Evolutionary conservation across 2,329 filamentous ascomycete genomes (phyloP), one percentile per base, ranked within the genome.

Genomic region (Pseudocercospora eumusae): DNA sequence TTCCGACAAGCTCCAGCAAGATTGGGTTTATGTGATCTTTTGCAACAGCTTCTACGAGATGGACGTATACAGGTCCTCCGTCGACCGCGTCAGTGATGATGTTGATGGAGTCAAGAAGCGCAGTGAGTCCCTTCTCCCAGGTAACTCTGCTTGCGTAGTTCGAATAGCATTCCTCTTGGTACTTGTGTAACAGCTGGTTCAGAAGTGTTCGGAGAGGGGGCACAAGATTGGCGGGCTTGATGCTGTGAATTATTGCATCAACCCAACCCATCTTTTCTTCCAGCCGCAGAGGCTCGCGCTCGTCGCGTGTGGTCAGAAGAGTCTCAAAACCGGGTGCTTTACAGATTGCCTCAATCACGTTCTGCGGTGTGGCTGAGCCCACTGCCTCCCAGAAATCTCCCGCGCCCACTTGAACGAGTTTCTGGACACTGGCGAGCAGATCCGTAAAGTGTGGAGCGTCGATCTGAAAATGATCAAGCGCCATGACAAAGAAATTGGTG

Each of bases 301-400:
- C 80, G 7, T 80, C 75, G 3, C 80, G 80, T 64, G 80, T 80
- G 66, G 82, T 80, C 11, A 93, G 81, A 6, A 90, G 74, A n/a
- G 77, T 77, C 33, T 82, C 82, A 69, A 90, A 86, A 3, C 84
- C 82, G 7, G 88, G 87, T 64, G 89, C 92, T 62, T 84, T 85
- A 69, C 95, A 91, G 47, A 96, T 85, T 66, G 92, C 85, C 73
- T 97, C 92, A n/a, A 92, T 86, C 53, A 98, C 86, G 33, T 88
- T 86, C 45, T 88, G 87, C 2, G 92, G 89, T 0, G 90, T 89
- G 56, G 93, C 91, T 28, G 91, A 86, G 56, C 90, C 88, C 78
- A 96, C 88, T 1, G 92, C 88, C 69, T 92, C 89, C 93, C 93
- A 97, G 69, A 97, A 95, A 49, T 90, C 89, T 59, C 84, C 84